Base-by-base conservation (phyloP, 495 filamentous ascomycete genomes). In the Ascodesmis nigricans region DNA sequence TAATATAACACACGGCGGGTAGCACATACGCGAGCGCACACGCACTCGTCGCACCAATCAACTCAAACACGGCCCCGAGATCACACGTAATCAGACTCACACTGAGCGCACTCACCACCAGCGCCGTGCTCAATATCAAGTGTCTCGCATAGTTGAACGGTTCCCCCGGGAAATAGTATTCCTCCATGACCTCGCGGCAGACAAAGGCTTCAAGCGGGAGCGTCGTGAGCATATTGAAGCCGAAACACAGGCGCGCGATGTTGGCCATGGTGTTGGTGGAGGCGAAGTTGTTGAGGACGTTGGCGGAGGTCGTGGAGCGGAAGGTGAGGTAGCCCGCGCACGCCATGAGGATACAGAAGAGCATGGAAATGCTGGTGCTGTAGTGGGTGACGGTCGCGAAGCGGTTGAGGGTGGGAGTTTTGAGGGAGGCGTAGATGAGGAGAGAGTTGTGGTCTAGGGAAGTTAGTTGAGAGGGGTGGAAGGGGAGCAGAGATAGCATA, bases 201-300 rank as follows among this genome's bases (percentile, higher is more conserved):
- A 97, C 87, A 54, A 97, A 97, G 5, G 80, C 78, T 58, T 97
- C 87, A 23, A 97, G 68, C 2, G 87, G 87, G 28, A 97, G 60
- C 1, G 87, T 97, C 4, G 87, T 95, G 41, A 97, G 69, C 87
- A 97, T 97, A 60, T 97, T 97, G 36, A 95, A 58, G 3, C 90
- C 87, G 44, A 97, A 92, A 52, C 80, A 92, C 45, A 97, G 61
- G 45, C 87, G 69, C 26, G 87, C 87, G 35, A 95, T 68, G 53
- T 93, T 97, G 43, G 93, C 77, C 66, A 95, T 68, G 39, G 72
- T 65, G 53, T 91, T 93, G 49, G 81, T 67, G 5, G 67, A 61
- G 3, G 87, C 80, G 52, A 97, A 93, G 56, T 97, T 97, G 58
- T 97, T 97, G 36, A 97, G 70, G 24, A 97, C 80, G 52, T 97